These are phyloP conservation scores for Paecilomyces formosus DNA, from an alignment of 2,329 filamentous ascomycete genomes.

Conservation along the genomic window DNA sequence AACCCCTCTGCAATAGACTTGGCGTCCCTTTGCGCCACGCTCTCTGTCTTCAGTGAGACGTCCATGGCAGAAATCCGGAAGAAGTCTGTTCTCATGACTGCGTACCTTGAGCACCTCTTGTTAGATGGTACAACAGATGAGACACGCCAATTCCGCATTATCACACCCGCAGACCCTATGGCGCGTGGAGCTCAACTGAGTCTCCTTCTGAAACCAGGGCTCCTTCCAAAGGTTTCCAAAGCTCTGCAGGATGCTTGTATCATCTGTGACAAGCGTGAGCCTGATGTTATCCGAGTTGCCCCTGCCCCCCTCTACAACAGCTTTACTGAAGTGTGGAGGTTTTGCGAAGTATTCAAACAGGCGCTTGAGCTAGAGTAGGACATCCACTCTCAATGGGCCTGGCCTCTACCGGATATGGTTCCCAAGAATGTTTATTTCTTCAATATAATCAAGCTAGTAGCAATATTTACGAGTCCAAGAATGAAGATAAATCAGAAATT, in stretches of 20 bases:
- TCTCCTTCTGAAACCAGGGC: conserved; percentile 58
- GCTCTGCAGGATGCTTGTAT: conserved; percentile 63
- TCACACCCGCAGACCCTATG: conserved; percentile 61
- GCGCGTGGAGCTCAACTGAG: conserved; percentile 73
- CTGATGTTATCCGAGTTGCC: conserved; percentile 74
- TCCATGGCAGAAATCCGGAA: conserved; percentile 58
- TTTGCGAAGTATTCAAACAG: conserved; percentile 34
- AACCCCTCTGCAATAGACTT: conserved; percentile 75
- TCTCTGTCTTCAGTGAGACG: conserved; percentile 67
- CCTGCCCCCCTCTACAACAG: conserved; percentile 77
- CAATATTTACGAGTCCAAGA: not conserved
- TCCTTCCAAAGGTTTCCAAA: conserved; percentile 61
- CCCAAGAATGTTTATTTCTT: not conserved
- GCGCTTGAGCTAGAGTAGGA: conserved; percentile 12
- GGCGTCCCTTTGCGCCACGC: conserved; percentile 59
- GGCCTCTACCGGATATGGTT: not conserved
- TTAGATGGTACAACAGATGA: conserved; percentile 27
- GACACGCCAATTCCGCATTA: conserved; percentile 46
- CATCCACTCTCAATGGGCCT: not conserved
- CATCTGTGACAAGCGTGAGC: conserved; percentile 73
- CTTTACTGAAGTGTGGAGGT: conserved; percentile 62
- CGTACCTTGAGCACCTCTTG: conserved; percentile 65
- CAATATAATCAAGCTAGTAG: not conserved
- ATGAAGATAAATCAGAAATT: conserved; percentile 16
- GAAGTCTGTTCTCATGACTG: conserved; percentile 65